A percentile compares a stretch with the other conserved stretches of the same genome.
These are phyloP conservation scores for Lactarius pseudohatsudake DNA, from an alignment of 768 basidiomycete genomes.

Conservation along the genomic window DNA sequence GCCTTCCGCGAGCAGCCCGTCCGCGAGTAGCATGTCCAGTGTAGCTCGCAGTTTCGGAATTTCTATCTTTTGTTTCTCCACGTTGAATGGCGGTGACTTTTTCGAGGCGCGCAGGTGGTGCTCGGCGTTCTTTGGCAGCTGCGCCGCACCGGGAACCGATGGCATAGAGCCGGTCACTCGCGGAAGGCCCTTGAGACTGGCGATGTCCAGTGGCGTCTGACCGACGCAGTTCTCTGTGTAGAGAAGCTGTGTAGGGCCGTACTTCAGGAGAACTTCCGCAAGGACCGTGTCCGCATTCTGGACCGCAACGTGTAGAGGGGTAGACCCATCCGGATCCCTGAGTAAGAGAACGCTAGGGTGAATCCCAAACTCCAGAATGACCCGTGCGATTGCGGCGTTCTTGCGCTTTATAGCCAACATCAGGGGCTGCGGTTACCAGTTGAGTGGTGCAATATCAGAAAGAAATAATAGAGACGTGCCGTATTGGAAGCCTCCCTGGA, in stretches of 20 bases:
- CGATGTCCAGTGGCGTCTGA: constrained; percentile 35
- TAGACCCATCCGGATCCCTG: constrained; percentile 51
- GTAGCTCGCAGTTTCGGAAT: constrained; percentile 24
- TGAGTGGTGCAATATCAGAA: constrained; percentile 4
- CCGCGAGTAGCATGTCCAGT: constrained; percentile 19
- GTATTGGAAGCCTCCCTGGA: constrained; percentile 49
- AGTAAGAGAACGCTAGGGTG: constrained; percentile 37
- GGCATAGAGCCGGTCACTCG: not conserved
- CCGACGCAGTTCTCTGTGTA: constrained; percentile 48
- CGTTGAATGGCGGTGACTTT: constrained; percentile 4
- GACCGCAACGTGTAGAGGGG: constrained; percentile 51
- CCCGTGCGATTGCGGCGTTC: constrained; percentile 33
- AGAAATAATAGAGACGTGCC: constrained; percentile 35
- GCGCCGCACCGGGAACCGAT: not conserved
- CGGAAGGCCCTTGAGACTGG: constrained; percentile 26
- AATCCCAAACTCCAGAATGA: constrained; percentile 42
- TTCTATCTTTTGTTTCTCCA: constrained; percentile 20
- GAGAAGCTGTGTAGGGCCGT: constrained; percentile 41
- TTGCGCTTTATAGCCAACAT: constrained; percentile 50
- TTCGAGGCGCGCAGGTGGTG: not conserved
- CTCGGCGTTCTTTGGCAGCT: not conserved
- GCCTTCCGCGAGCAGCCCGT: constrained; percentile 16
- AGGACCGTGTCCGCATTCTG: constrained; percentile 39
- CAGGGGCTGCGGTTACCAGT: constrained; percentile 44
- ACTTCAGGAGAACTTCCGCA: constrained; percentile 40